Evolutionary conservation across 202 grass and related monocot genomes (phyloP).

Genomic region (Panicum hallii): DNA sequence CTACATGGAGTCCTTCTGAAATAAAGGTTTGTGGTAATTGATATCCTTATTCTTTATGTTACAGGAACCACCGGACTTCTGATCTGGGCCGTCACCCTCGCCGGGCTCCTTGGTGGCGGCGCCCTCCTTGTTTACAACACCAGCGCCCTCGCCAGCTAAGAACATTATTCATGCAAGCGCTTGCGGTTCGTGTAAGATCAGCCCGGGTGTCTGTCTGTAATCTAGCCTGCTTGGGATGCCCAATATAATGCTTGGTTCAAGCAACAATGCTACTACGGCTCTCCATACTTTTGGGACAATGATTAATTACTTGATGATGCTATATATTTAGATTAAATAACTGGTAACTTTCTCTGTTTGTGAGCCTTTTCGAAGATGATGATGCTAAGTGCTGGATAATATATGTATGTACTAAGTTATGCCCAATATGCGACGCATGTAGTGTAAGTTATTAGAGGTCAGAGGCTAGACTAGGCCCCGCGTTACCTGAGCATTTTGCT

Average conservation of each 20-base stretch:
- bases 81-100: slow-evolving; percentile 94
- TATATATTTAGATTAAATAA: background rate
- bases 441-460: background rate
- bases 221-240: slow-evolving; percentile 30
- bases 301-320: background rate
- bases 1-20: background rate
- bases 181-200: slow-evolving; percentile 26
- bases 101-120: slow-evolving; percentile 75
- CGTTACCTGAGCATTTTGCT: too few relatives aligned
- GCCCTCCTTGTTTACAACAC: slow-evolving; percentile 97
- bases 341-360: background rate
- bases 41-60: background rate
- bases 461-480: too few relatives aligned
- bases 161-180: background rate
- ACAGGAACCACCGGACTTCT: slow-evolving; percentile 88
- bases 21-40: background rate
- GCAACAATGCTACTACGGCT: slow-evolving; percentile 4
- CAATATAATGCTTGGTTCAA: slow-evolving; percentile 1
- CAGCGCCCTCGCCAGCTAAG: slow-evolving; percentile 84
- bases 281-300: slow-evolving; percentile 16
- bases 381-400: background rate
- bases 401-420: background rate
- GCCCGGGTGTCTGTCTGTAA: slow-evolving; percentile 35
- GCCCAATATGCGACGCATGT: background rate
- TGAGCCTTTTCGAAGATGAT: background rate